Conservation (phyloP, 495 filamentous ascomycete species). For the Cenococcum geophilum region DNA sequence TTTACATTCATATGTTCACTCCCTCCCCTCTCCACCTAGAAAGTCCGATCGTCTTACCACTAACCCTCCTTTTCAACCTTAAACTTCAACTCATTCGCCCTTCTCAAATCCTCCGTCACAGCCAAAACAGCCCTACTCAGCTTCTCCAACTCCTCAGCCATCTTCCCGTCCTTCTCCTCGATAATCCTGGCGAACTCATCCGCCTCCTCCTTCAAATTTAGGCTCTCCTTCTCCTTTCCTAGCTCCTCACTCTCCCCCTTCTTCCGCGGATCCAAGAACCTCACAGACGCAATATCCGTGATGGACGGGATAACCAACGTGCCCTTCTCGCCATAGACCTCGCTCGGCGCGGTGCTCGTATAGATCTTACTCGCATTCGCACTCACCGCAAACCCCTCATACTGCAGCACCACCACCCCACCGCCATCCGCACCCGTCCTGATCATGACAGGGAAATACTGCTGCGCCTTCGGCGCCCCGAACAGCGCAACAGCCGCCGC, state of each 20-base stretch:
- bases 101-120: slow-evolving; percentile 34
- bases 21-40: too few species aligned
- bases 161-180: slow-evolving; percentile 30
- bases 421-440: slow-evolving; percentile 36
- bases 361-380: slow-evolving; percentile 34
- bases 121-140: slow-evolving; percentile 32
- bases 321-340: slow-evolving; percentile 38
- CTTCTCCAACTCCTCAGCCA: slow-evolving; percentile 30
- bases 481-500: slow-evolving; percentile 78
- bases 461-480: slow-evolving; percentile 57
- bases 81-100: slow-evolving; percentile 37
- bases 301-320: slow-evolving; percentile 34
- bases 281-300: slow-evolving; percentile 36
- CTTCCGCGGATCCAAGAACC: slow-evolving; percentile 28
- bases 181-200: slow-evolving; percentile 39
- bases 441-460: slow-evolving; percentile 34
- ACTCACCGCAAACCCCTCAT: slow-evolving; percentile 34
- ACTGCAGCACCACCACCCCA: slow-evolving; percentile 33
- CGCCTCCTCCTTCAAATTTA: slow-evolving; percentile 40
- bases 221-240: slow-evolving; percentile 30
- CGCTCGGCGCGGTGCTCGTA: slow-evolving; percentile 26
- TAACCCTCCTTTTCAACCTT: slow-evolving; percentile 27
- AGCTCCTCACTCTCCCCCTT: slow-evolving; percentile 32
- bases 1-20: too few species aligned
- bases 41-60: too few species aligned